Percentiles rank a stretch among this genome's conserved stretches.
These are phyloP conservation scores for Leptosphaerulina australis DNA, from an alignment of 2,329 filamentous ascomycete genomes.

Conservation along the genomic window DNA sequence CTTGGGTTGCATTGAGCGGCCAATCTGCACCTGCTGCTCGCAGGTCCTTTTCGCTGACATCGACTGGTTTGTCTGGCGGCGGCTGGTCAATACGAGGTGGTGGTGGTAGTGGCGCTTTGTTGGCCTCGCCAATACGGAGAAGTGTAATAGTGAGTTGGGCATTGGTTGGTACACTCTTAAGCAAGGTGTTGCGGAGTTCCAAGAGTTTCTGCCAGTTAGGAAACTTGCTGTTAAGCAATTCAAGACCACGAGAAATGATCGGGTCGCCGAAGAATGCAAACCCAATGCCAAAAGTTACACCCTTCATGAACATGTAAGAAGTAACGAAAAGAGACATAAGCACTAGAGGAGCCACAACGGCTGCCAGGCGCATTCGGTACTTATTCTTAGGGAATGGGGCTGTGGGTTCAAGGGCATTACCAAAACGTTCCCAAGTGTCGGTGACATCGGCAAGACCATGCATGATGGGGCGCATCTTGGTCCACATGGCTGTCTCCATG, in stretches of 20 bases:
- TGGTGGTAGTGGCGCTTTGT: constrained; percentile 76
- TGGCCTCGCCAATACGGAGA: constrained; percentile 79
- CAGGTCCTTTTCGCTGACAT: constrained; percentile 58
- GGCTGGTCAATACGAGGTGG: constrained; percentile 55
- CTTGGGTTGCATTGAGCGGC: constrained; percentile 65
- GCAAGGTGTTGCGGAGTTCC: constrained; percentile 74
- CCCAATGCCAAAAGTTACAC: constrained; percentile 69
- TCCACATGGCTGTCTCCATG: constrained; percentile 78
- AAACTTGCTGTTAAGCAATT: constrained; percentile 64
- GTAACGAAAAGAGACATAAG: constrained; percentile 53
- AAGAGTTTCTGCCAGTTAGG: constrained; percentile 78
- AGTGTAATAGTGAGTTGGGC: constrained; percentile 82
- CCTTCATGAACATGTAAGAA: constrained; percentile 64
- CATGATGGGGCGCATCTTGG: constrained; percentile 76
- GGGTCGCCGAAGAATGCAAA: constrained; percentile 83
- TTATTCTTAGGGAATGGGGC: constrained; percentile 55
- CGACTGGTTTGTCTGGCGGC: constrained; percentile 58
- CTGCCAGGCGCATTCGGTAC: constrained; percentile 55
- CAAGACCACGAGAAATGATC: constrained; percentile 65
- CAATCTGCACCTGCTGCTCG: constrained; percentile 59
- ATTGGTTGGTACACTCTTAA: constrained; percentile 85
- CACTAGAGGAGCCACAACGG: constrained; percentile 53
- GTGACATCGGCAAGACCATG: constrained; percentile 64
- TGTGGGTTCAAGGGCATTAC: constrained; percentile 60
- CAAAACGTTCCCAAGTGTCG: constrained; percentile 69